These are phyloP conservation scores for Arachis hypogaea DNA, from an alignment of 306 rosid genomes.

Conservation along the genomic window DNA sequence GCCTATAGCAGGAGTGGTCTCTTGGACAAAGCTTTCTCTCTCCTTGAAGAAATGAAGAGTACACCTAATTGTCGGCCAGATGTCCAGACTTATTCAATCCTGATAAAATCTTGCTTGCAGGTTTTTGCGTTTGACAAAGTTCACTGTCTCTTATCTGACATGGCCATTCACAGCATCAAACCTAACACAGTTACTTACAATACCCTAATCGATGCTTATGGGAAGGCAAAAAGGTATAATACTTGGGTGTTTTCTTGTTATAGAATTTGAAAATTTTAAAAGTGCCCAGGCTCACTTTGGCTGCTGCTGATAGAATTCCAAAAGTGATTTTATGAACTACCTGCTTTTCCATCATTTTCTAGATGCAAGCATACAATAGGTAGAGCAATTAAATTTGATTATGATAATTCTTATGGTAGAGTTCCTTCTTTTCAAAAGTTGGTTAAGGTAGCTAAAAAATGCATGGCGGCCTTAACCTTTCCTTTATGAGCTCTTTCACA, in stretches of 20 bases:
- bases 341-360: slow-evolving; percentile 25
- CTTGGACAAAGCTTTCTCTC: slow-evolving; percentile 77
- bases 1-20: slow-evolving; percentile 88
- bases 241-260: slow-evolving; percentile 32
- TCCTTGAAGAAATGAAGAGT: slow-evolving; percentile 78
- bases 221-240: slow-evolving; percentile 81
- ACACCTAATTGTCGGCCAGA: slow-evolving; percentile 81
- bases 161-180: slow-evolving; percentile 68
- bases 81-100: slow-evolving; percentile 86
- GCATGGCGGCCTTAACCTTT: background rate
- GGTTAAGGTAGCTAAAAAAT: slow-evolving; percentile 16
- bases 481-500: slow-evolving; percentile 23
- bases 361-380: slow-evolving; percentile 8
- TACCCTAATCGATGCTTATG: slow-evolving; percentile 85
- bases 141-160: slow-evolving; percentile 71
- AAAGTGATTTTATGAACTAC: slow-evolving; percentile 6
- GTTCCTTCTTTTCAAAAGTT: slow-evolving; percentile 10
- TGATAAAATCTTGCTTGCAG: slow-evolving; percentile 86
- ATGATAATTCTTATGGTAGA: background rate
- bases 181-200: slow-evolving; percentile 88
- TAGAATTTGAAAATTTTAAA: slow-evolving; percentile 1
- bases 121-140: slow-evolving; percentile 76
- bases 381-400: background rate
- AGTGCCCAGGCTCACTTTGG: slow-evolving; percentile 42
- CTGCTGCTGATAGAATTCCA: slow-evolving; percentile 44